phyloP scores from a whole-genome alignment of 2,329 filamentous ascomycete species.

The Torrubiella hemipterigena region DNA sequence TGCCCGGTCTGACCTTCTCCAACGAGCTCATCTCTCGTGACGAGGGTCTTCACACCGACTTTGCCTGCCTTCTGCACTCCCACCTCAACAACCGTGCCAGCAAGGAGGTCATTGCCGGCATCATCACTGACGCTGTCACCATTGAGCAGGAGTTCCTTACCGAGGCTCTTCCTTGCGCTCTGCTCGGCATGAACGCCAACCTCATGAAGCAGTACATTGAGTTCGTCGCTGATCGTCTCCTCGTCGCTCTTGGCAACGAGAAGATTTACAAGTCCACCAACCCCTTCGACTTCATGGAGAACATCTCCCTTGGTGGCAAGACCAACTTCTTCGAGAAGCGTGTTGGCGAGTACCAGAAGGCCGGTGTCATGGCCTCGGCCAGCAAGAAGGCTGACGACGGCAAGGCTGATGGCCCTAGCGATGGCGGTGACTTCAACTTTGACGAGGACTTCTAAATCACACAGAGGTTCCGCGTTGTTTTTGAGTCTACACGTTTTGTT shows the following conservation, averaged over 20 bases:
- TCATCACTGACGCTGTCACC: conserved; percentile 85
- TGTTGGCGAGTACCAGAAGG: conserved; percentile 98
- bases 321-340: conserved; percentile 99
- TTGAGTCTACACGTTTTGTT: conserved; percentile 6
- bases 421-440: conserved; percentile 75
- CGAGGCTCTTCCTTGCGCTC: conserved; percentile 81
- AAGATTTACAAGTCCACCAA: conserved; percentile 90
- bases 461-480: conserved; percentile 8
- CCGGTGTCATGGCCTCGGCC: conserved; percentile 90
- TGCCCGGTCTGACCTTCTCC: conserved; percentile 97
- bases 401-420: conserved; percentile 33
- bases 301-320: conserved; percentile 97
- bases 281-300: conserved; percentile 99
- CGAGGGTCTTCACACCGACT: conserved; percentile 98
- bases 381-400: conserved; percentile 57
- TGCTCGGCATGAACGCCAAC: conserved; percentile 93
- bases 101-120: conserved; percentile 68
- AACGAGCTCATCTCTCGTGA: conserved; percentile 99
- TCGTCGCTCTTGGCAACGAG: conserved; percentile 84
- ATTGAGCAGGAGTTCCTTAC: conserved; percentile 98
- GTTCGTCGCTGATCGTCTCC: conserved; percentile 93
- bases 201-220: conserved; percentile 99
- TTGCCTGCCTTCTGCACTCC: conserved; percentile 95
- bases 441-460: conserved; percentile 84
- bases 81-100: conserved; percentile 85